Conservation (phyloP, 768 basidiomycete genomes). For the Calocera viscosa region DNA sequence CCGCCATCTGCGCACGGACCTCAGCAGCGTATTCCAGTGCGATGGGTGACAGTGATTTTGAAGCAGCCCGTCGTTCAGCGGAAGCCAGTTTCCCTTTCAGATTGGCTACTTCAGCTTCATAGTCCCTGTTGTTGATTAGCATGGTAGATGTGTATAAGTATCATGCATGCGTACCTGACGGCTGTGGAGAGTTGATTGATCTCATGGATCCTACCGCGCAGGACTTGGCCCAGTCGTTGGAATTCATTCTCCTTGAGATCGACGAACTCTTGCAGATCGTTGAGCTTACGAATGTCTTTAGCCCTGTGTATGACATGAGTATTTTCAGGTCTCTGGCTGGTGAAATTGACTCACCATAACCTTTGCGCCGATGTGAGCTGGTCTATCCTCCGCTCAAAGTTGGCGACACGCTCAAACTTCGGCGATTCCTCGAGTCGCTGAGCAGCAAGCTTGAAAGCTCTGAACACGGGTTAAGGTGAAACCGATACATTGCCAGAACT, state of each 20-base stretch:
- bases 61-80: neutral
- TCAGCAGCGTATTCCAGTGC: neutral
- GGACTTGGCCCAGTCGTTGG: neutral
- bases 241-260: slow-evolving; percentile 4
- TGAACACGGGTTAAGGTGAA: slow-evolving; percentile 15
- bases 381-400: slow-evolving; percentile 81
- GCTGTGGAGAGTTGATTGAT: neutral
- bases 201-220: neutral
- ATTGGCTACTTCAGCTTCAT: neutral
- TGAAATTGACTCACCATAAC: slow-evolving; percentile 47
- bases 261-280: neutral
- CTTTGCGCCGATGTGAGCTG: slow-evolving; percentile 64
- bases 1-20: neutral
- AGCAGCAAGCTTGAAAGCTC: slow-evolving; percentile 62
- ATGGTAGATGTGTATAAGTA: neutral
- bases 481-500: neutral
- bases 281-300: neutral
- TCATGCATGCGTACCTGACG: neutral
- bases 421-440: slow-evolving; percentile 64
- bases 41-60: neutral
- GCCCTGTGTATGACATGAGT: neutral
- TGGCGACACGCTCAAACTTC: slow-evolving; percentile 65
- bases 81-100: neutral
- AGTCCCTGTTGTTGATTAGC: neutral
- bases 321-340: neutral